phyloP scores from a whole-genome alignment of 75 land plant genomes.

The Cryptomeria japonica region DNA sequence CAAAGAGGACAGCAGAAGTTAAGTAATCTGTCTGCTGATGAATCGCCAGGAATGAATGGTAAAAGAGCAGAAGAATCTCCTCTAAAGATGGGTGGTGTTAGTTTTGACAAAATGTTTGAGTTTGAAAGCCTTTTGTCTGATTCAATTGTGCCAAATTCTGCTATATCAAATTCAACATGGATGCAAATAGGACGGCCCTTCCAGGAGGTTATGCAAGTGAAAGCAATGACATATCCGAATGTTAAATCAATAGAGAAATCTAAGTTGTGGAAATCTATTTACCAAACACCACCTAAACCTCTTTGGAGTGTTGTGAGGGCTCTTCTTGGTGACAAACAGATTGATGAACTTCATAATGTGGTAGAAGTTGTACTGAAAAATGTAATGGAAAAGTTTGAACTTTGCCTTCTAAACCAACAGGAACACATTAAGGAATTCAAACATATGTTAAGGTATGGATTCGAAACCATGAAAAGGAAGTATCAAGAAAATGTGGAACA shows the following conservation, averaged over 20 bases:
- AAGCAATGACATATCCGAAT: conserved; percentile 67
- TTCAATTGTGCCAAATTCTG: conserved; percentile 17
- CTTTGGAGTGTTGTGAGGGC: conserved; percentile 76
- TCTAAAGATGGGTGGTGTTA: neutral
- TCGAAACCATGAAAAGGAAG: conserved; percentile 34
- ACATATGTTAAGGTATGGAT: neutral
- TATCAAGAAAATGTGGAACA: conserved; percentile 37
- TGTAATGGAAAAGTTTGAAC: conserved; percentile 89
- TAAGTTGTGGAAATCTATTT: conserved; percentile 43
- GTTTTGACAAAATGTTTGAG: neutral
- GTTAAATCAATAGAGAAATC: conserved; percentile 52
- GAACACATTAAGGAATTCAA: conserved; percentile 69
- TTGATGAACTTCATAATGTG: conserved; percentile 78
- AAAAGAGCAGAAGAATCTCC: neutral
- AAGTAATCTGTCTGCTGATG: neutral
- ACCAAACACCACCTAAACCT: conserved; percentile 72
- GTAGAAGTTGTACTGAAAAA: conserved; percentile 77
- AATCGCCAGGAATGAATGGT: neutral
- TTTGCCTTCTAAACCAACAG: conserved; percentile 77
- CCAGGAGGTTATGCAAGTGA: conserved; percentile 79
- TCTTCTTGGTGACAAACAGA: conserved; percentile 74
- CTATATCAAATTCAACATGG: conserved; percentile 23
- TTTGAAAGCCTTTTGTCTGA: conserved; percentile 4
- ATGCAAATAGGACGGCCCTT: conserved; percentile 65
- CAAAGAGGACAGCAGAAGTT: too few relatives aligned